Evolutionary conservation across 768 basidiomycete genomes (phyloP).

Genomic region (Candolleomyces aberdarensis): DNA sequence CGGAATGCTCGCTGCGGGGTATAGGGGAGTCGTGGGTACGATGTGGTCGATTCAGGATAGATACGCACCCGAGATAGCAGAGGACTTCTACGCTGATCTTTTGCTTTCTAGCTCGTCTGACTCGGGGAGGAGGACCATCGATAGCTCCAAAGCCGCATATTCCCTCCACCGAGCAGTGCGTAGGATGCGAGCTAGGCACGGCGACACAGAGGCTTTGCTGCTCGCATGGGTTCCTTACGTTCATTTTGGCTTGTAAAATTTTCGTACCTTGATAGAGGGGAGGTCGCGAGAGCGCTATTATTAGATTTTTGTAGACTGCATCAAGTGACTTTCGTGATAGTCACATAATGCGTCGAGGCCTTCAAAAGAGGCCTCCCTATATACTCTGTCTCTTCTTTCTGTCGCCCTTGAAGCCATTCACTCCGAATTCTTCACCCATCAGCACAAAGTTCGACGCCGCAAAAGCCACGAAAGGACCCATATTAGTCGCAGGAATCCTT

Average conservation of each 20-base stretch:
- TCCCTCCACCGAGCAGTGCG: constrained; percentile 15
- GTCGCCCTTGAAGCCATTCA: too few species aligned
- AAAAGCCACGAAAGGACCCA: too few species aligned
- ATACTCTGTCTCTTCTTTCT: too few species aligned
- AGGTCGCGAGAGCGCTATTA: too few species aligned
- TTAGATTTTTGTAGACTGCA: too few species aligned
- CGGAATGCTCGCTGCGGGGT: constrained; percentile 33
- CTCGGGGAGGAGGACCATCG: background rate
- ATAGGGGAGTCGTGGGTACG: constrained; percentile 31
- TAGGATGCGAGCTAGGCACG: constrained; percentile 9
- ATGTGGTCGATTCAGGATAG: constrained; percentile 36
- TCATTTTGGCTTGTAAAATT: constrained; percentile 3
- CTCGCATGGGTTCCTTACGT: constrained; percentile 18
- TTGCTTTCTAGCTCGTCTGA: background rate
- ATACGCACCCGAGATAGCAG: constrained; percentile 25
- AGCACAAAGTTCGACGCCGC: too few species aligned
- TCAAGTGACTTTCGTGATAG: too few species aligned
- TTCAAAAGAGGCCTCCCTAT: too few species aligned
- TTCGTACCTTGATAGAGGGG: background rate
- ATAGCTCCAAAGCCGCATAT: constrained; percentile 10
- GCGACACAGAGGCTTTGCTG: background rate
- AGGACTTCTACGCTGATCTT: constrained; percentile 21
- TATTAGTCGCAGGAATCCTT: too few species aligned
- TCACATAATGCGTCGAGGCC: too few species aligned
- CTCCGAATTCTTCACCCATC: too few species aligned